phyloP scores from a whole-genome alignment of 2,329 filamentous ascomycete genomes.

The Endothia cerciana region DNA sequence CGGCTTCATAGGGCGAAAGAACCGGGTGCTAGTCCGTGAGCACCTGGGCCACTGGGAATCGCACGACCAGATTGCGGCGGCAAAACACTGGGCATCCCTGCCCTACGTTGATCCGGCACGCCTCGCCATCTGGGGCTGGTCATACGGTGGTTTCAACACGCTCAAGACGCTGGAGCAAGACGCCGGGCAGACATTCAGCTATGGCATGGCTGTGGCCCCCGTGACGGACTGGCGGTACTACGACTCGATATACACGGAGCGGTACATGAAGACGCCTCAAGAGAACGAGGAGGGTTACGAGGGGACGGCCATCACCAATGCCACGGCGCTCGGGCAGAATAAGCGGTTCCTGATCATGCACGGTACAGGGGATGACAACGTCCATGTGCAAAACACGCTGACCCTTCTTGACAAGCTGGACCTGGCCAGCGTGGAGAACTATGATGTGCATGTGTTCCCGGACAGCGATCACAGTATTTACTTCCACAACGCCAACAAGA shows the following conservation, averaged over 20 bases:
- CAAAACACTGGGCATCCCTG: conserved; percentile 80
- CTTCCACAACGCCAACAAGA: conserved; percentile 88
- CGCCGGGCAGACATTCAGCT: conserved; percentile 86
- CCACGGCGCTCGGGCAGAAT: conserved; percentile 71
- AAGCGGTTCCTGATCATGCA: conserved; percentile 95
- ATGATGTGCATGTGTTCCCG: conserved; percentile 95
- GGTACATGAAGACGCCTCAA: conserved; percentile 95
- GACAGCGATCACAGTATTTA: conserved; percentile 95
- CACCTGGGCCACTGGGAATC: conserved; percentile 86
- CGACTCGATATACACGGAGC: conserved; percentile 90
- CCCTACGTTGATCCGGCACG: conserved; percentile 80
- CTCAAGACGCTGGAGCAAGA: conserved; percentile 94
- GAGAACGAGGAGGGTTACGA: conserved; percentile 79
- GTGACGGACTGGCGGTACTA: conserved; percentile 99
- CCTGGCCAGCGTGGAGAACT: conserved; percentile 81
- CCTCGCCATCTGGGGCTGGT: conserved; percentile 98
- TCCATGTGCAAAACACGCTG: conserved; percentile 94
- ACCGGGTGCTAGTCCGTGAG: conserved; percentile 79
- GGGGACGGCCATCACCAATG: conserved; percentile 74
- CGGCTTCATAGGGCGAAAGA: conserved; percentile 83
- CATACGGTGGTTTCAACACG: conserved; percentile 92
- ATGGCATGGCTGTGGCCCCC: conserved; percentile 97
- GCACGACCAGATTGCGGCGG: conserved; percentile 87
- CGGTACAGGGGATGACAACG: conserved; percentile 94
- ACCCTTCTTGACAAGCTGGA: conserved; percentile 86